Evolutionary conservation across 768 basidiomycete species (phyloP), one percentile per base, ranked within the genome.

Genomic region (Xanthoconium stramineum): DNA sequence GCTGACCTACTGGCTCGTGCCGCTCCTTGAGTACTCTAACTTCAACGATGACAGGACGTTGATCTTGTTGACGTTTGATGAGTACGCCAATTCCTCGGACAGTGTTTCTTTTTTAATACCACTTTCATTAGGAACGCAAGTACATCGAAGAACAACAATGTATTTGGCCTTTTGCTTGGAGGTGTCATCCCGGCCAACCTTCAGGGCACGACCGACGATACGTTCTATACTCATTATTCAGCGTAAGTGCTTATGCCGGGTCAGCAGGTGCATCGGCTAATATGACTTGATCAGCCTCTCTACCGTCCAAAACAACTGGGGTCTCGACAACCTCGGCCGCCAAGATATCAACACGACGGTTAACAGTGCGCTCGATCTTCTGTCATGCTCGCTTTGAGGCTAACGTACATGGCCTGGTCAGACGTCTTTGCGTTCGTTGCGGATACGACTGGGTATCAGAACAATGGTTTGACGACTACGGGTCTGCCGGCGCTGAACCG

Each of bases 181-280:
- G 69, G 68, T 33, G 80, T 72, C 19, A 60, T 85, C 20, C 84
- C 83, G 0, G 19, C 62, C 12, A 40, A 57, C 12, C 65, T 79
- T n/a, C 56, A 66, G 19, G 77, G 77, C 24, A 82, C 76, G 2
- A 74, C 66, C 13, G 85, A 86, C 69, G 35, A 66, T 45, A 79
- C 75, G 5, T 83, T 78, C 72, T 85, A 86, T 67, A 80, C 79
- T 1, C 85, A 86, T 67, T 86, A 84, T 69, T 83, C 83, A 5
- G 61, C 69, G 42, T 71, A 50, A 67, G 68, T 3, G 40, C 36
- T 0, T 12, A 11, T 36, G 29, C 19, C 8, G 36, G 14, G 1
- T 37, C 28, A 15, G 8, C 3, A 14, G 28, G 17, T 13, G 9
- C 7, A 15, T 45, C 45, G 19, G 20, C 50, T 65, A 4, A 52